Evolutionary conservation across 1,284 basidiomycete genomes (phyloP).

Genomic region (Porphyrellus sp.): DNA sequence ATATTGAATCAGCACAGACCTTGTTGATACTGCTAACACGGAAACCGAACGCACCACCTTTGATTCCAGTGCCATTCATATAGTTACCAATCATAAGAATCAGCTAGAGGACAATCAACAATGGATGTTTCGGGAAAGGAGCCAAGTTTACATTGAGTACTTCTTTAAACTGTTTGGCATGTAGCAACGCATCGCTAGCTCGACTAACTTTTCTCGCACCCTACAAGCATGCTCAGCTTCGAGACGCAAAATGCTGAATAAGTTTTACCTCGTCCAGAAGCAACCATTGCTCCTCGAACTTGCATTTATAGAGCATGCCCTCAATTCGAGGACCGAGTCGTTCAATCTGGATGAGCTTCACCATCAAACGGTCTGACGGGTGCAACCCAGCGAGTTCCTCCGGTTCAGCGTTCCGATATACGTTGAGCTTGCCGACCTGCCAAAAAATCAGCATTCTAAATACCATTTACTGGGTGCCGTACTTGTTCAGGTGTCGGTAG

Average conservation of each 20-base stretch:
- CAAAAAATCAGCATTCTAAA: constrained; percentile 11
- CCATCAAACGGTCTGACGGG: constrained; percentile 94
- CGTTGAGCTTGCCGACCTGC: constrained; percentile 86
- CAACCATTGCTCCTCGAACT: constrained; percentile 80
- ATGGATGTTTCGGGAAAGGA: constrained; percentile 11
- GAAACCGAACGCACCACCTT: constrained; percentile 97
- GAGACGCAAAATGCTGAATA: constrained; percentile 10
- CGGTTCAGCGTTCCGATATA: constrained; percentile 84
- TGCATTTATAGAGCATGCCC: constrained; percentile 88
- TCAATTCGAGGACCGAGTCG: constrained; percentile 89
- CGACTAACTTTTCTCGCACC: constrained; percentile 77
- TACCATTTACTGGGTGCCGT: constrained; percentile 14
- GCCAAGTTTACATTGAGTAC: constrained; percentile 64
- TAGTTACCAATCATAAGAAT: constrained; percentile 97
- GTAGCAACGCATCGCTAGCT: constrained; percentile 72
- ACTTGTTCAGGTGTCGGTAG: constrained; percentile 89
- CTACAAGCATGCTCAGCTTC: constrained; percentile 39
- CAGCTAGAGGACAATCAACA: constrained; percentile 48
- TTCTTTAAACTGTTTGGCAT: constrained; percentile 84
- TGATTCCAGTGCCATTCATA: constrained; percentile 95
- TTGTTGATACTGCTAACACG: constrained; percentile 97
- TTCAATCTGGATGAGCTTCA: constrained; percentile 94
- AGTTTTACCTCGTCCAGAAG: constrained; percentile 63
- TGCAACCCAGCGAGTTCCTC: constrained; percentile 88
- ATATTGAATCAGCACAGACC: constrained; percentile 38